phyloP scores from a whole-genome alignment of 2,329 filamentous ascomycete genomes.

The Talaromyces rugulosus region DNA sequence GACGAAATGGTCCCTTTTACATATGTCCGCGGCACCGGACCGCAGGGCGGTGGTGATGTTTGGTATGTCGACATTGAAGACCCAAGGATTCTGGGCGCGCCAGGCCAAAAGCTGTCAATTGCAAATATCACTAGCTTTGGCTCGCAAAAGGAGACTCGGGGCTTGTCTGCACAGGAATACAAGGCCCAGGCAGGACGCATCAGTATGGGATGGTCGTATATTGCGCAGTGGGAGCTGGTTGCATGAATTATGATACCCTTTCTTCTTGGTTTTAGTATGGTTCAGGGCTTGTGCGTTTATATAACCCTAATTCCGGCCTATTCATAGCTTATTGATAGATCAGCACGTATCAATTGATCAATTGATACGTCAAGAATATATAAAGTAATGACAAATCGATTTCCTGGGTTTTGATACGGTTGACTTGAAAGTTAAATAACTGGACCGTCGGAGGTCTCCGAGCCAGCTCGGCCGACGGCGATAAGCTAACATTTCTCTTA shows the following conservation, averaged over 20 bases:
- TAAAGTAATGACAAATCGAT: background rate
- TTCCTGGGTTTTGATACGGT: background rate
- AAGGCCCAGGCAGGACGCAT: constrained; percentile 44
- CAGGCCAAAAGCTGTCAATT: constrained; percentile 65
- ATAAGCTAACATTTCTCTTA: background rate
- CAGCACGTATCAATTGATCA: background rate
- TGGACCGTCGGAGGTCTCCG: background rate
- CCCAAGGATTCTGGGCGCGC: constrained; percentile 60
- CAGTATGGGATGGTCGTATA: constrained; percentile 47
- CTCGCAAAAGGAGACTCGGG: constrained; percentile 49
- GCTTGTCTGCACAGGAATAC: constrained; percentile 48
- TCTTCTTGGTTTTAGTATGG: background rate
- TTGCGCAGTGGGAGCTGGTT: constrained; percentile 54
- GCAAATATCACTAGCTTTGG: constrained; percentile 56
- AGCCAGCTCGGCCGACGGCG: background rate
- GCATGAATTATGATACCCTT: constrained; percentile 8
- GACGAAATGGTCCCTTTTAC: constrained; percentile 68
- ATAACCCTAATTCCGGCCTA: background rate
- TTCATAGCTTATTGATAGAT: background rate
- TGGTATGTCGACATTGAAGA: constrained; percentile 74
- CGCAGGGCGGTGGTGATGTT: constrained; percentile 65
- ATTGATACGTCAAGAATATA: background rate
- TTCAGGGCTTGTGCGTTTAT: background rate
- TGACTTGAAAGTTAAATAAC: background rate
- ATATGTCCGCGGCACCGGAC: constrained; percentile 32